Evolutionary conservation across 1,284 basidiomycete genomes (phyloP), one percentile per base, ranked within the genome.

Genomic region (Abortiporus biennis): DNA sequence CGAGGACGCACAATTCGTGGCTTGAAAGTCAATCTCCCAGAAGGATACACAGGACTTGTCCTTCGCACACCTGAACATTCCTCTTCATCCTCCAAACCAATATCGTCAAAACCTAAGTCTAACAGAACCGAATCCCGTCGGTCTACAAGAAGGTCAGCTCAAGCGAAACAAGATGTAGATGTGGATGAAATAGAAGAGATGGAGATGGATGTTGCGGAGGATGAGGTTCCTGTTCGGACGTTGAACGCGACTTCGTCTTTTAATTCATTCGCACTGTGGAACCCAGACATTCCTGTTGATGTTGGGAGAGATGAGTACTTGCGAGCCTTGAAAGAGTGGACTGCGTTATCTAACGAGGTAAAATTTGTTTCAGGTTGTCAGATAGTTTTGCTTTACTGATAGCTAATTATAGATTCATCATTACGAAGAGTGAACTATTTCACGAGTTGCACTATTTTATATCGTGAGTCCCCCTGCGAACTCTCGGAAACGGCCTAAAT

Each of bases 1-100:
- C 67, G 88, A 6, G 88, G 88, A 9, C 65, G 88, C 12, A 68
- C 66, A 12, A 66, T 91, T 38, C 78, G 84, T 27, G 85, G 85
- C 1, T 61, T 81, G n/a, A 63, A 67, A 12, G 65, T 87, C 0
- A 57, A 63, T 11, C 50, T 91, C 0, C 87, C 87, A 0, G 52
- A 63, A 5, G 85, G 85, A 0, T 91, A 86, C 54, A 55, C 62
- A 0, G 88, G 88, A 2, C 49, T 88, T 13, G 67, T 90, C 2
- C 61, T 85, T 15, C 67, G 61, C 21, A 53, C 61, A 2, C 58
- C 62, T 1, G 58, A 54, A 3, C 54, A 53, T 20, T 50, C 30
- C 29, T 17, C 13, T 9, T 16, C 22, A 29, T 9, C 33, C 20
- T 15, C 41, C 12, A 47, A 37, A 11, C 52, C 50, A 27, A 54